Percentiles rank a stretch among this genome's conserved stretches.
Conservation (phyloP, 768 basidiomycete species). For the Kwoniella europaea region DNA sequence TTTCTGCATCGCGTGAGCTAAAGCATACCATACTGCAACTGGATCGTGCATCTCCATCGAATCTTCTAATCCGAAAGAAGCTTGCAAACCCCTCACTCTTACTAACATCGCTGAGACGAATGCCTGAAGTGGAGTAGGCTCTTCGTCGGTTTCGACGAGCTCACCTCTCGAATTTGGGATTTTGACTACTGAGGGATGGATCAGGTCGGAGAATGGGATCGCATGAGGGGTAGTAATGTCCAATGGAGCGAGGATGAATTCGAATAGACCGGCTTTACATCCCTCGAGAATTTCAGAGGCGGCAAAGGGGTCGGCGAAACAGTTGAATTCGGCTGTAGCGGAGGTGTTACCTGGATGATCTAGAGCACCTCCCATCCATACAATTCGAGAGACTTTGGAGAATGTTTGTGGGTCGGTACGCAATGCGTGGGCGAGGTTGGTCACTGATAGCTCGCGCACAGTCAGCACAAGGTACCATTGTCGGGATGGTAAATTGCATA, state of each 20-base stretch:
- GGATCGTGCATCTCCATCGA: constrained; percentile 90
- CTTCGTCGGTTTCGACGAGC: not conserved
- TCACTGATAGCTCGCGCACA: constrained; percentile 62
- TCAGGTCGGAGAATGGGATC: constrained; percentile 67
- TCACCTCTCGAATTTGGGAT: not conserved
- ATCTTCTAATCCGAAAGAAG: constrained; percentile 74
- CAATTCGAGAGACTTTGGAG: constrained; percentile 65
- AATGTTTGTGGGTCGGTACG: constrained; percentile 65
- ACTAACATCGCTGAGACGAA: constrained; percentile 79
- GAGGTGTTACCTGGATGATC: constrained; percentile 88
- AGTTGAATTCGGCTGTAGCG: constrained; percentile 80
- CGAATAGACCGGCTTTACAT: constrained; percentile 60
- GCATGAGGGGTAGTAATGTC: constrained; percentile 83
- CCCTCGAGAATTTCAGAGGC: constrained; percentile 68
- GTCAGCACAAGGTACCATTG: not conserved
- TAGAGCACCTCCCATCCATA: constrained; percentile 92
- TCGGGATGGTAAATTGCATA: not conserved
- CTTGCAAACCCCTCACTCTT: constrained; percentile 75
- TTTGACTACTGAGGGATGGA: constrained; percentile 63
- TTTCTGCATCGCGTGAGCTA: constrained; percentile 57
- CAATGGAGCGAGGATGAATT: constrained; percentile 66
- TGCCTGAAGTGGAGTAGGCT: constrained; percentile 61
- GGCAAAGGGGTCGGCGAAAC: constrained; percentile 82
- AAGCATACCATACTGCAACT: constrained; percentile 84
- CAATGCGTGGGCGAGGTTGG: constrained; percentile 75